Evolutionary conservation across 495 filamentous ascomycete genomes (phyloP).

Genomic region (Podospora australis): DNA sequence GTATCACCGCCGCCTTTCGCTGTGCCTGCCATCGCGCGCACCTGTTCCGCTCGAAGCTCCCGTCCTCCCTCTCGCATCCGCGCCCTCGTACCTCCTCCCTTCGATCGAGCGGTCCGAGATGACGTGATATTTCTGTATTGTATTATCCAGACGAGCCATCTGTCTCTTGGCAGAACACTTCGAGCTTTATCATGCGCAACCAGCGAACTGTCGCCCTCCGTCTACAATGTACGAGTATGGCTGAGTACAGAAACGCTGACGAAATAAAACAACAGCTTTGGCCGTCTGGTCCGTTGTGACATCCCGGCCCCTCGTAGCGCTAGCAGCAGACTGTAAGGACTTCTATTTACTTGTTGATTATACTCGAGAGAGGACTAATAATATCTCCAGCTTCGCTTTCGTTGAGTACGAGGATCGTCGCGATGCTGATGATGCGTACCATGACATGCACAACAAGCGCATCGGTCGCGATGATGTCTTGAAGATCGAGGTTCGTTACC

Average conservation of each 20-base stretch:
- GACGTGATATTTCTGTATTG: slow-evolving; percentile 23
- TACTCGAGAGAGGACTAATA: no score
- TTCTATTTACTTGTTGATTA: background rate
- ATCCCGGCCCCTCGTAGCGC: slow-evolving; percentile 94
- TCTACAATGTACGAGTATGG: slow-evolving; percentile 9
- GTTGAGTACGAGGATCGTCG: slow-evolving; percentile 99
- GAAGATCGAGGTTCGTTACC: slow-evolving; percentile 86
- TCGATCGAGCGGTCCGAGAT: slow-evolving; percentile 55
- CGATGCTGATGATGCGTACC: slow-evolving; percentile 98
- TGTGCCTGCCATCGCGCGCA: slow-evolving; percentile 10
- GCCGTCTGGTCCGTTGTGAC: slow-evolving; percentile 96
- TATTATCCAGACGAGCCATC: slow-evolving; percentile 30
- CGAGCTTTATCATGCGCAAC: slow-evolving; percentile 23
- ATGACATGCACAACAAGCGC: slow-evolving; percentile 99
- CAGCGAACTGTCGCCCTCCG: slow-evolving; percentile 15
- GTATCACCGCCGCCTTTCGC: slow-evolving; percentile 32
- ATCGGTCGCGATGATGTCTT: slow-evolving; percentile 91
- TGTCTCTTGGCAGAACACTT: slow-evolving; percentile 26
- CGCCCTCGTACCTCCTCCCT: slow-evolving; percentile 30
- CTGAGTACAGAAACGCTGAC: slow-evolving; percentile 38
- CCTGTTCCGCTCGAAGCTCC: slow-evolving; percentile 21
- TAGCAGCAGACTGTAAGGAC: slow-evolving; percentile 87
- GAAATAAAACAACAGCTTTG: slow-evolving; percentile 62
- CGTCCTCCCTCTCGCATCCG: slow-evolving; percentile 25
- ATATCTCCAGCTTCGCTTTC: slow-evolving; percentile 91